These are phyloP conservation scores for Pseudozyma flocculosa DNA, from an alignment of 1,284 basidiomycete species.

Conservation along the genomic window DNA sequence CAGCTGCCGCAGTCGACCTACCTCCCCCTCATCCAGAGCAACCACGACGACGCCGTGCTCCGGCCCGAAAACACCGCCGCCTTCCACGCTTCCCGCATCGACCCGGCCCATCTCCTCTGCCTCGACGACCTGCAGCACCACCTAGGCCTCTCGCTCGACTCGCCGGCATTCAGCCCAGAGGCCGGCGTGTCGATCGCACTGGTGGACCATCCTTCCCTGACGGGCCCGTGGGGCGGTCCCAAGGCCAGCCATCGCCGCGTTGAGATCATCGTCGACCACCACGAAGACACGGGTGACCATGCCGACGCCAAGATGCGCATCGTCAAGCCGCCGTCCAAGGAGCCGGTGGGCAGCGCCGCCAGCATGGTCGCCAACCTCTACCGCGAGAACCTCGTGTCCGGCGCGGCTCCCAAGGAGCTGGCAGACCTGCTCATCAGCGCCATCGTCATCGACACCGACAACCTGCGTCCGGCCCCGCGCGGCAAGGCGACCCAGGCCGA, in stretches of 20 bases:
- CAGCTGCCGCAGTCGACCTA: constrained; percentile 22
- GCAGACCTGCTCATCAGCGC: constrained; percentile 59
- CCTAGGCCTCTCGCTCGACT: constrained; percentile 14
- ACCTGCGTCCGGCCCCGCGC: constrained; percentile 30
- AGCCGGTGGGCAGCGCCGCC: constrained; percentile 40
- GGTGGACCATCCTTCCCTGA: constrained; percentile 39
- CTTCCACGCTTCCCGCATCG: constrained; percentile 22
- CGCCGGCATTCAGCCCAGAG: constrained; percentile 16
- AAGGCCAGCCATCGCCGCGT: constrained; percentile 61
- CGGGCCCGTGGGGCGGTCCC: constrained; percentile 30
- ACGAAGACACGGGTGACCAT: constrained; percentile 78
- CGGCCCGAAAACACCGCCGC: constrained; percentile 75
- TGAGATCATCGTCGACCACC: constrained; percentile 85
- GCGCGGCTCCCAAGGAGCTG: constrained; percentile 17
- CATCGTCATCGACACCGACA: constrained; percentile 55
- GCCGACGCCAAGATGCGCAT: constrained; percentile 51
- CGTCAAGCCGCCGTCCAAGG: constrained; percentile 35
- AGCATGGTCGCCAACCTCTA: constrained; percentile 41
- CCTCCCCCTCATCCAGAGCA: constrained; percentile 76
- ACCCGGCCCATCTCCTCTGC: constrained; percentile 16
- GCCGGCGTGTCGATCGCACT: constrained; percentile 30
- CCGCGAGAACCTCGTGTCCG: constrained; percentile 8
- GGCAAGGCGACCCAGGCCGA: constrained; percentile 44
- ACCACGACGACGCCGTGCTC: constrained; percentile 70
- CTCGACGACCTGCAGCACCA: constrained; percentile 34